Evolutionary conservation across 2,329 filamentous ascomycete genomes (phyloP).

Genomic region (Aphanoascus verrucosus): DNA sequence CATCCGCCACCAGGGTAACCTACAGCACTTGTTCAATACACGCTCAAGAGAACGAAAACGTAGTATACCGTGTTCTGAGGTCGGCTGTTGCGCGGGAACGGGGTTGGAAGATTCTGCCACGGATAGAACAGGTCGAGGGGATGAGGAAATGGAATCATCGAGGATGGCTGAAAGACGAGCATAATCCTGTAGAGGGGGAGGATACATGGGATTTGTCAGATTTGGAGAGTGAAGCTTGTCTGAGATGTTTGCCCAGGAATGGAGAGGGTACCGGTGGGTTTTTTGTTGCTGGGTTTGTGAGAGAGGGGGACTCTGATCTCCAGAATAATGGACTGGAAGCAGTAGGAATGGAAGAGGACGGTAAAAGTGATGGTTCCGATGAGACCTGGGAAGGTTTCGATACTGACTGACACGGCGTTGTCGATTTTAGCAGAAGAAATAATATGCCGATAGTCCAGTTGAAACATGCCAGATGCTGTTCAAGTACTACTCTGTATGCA

Average conservation of each 20-base stretch:
- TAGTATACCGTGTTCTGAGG: conserved; percentile 60
- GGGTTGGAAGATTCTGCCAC: conserved; percentile 67
- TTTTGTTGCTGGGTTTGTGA: conserved; percentile 79
- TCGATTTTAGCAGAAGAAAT: neutral
- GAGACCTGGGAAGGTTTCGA: conserved; percentile 10
- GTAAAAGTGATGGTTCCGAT: conserved; percentile 2
- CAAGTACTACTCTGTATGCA: no score
- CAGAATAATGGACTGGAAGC: conserved; percentile 20
- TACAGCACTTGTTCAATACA: conserved; percentile 94
- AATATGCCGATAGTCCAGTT: neutral
- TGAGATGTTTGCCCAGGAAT: conserved; percentile 71
- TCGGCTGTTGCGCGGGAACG: conserved; percentile 54
- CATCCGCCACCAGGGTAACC: conserved; percentile 61
- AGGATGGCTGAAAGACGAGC: conserved; percentile 41
- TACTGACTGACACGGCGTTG: neutral
- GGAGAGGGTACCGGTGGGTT: conserved; percentile 85
- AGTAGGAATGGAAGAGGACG: conserved; percentile 14
- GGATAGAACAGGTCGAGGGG: conserved; percentile 64
- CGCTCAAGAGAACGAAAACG: conserved; percentile 75
- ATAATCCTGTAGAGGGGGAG: conserved; percentile 9
- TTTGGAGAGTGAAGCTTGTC: conserved; percentile 56
- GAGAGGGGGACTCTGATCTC: conserved; percentile 39
- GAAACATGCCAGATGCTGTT: neutral
- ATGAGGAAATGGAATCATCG: conserved; percentile 64
- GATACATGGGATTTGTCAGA: conserved; percentile 26